Base-by-base conservation (phyloP, 352 stramenopile species). In the Phytopythium kandeliae region DNA sequence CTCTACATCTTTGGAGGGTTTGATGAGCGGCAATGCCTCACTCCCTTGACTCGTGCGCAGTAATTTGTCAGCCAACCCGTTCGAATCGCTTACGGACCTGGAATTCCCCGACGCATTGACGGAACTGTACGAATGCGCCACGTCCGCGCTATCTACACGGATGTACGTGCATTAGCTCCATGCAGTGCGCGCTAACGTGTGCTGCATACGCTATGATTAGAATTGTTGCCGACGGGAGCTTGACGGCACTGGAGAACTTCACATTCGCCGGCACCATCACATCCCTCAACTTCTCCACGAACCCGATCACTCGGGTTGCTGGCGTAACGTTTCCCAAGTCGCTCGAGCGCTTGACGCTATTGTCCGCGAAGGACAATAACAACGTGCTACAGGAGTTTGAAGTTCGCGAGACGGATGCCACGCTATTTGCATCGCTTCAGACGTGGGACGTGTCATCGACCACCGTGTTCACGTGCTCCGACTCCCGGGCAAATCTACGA, bases 41-140 rank as follows among this genome's bases (percentile, higher is more conserved):
- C 16, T 42, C 36, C 7, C 17, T 33, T 48, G 0, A 15, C 9
- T n/a, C 22, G 9, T 50, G 30, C n/a, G 9, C 34, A 79, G 69
- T n/a, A 67, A 79, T 40, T 17, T 74, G 25, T 76, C 69, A 12
- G 53, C 43, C 15, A 79, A 79, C 26, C 47, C 42, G 17, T 71
- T 79, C 45, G 40, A 55, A 13, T 64, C 60, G 1, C 37, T 79
- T 5, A 21, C 56, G 19, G 31, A 57, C 1, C 58, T 63, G 1
- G 37, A 37, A 1, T 58, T 79, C 22, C 63, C 66, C 0, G 55
- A 30, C 21, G 58, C 31, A 26, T 43, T 79, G 17, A 52, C 50
- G 1, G 61, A 69, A 30, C 34, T 79, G 69, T 76, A 61, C 38
- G 69, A 57, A 8, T 2, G 9, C 3, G 3, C 16, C 16, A 35